Percentiles rank a stretch among this genome's conserved stretches.
Conservation (phyloP, 352 stramenopile genomes). For the Phytopythium vexans region DNA sequence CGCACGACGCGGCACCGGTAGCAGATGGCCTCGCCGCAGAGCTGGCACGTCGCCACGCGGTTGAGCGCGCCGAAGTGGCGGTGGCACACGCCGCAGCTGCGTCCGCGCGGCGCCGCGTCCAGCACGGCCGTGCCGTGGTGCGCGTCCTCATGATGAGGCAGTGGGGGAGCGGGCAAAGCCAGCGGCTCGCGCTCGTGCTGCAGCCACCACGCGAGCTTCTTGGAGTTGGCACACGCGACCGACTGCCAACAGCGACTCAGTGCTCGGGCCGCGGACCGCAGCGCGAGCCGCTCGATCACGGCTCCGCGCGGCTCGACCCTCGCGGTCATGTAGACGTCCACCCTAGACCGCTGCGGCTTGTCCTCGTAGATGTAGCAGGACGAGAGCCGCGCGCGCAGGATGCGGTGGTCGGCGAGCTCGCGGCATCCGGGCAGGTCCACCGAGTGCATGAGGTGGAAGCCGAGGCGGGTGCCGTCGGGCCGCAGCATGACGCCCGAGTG, state of each 20-base stretch:
- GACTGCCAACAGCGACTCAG: slow-evolving; percentile 69
- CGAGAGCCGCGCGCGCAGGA: slow-evolving; percentile 39
- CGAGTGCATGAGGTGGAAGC: slow-evolving; percentile 42
- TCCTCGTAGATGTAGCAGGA: slow-evolving; percentile 34
- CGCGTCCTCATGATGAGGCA: no score
- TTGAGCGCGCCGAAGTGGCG: slow-evolving; percentile 25
- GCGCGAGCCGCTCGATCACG: slow-evolving; percentile 36
- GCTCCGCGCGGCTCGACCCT: slow-evolving; percentile 39
- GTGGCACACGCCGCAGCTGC: slow-evolving; percentile 31
- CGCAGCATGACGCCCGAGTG: slow-evolving; percentile 21
- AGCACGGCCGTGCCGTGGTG: slow-evolving; percentile 2
- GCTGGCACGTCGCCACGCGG: slow-evolving; percentile 32
- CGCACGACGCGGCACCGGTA: slow-evolving; percentile 36
- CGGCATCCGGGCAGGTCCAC: slow-evolving; percentile 34
- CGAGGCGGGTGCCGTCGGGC: slow-evolving; percentile 23
- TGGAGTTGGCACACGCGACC: slow-evolving; percentile 59
- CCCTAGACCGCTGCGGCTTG: slow-evolving; percentile 1
- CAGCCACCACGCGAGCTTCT: slow-evolving; percentile 61
- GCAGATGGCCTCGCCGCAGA: slow-evolving; percentile 44
- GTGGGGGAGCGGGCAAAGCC: no score
- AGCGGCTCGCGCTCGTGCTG: slow-evolving; percentile 26
- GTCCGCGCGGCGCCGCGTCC: slow-evolving; percentile 3
- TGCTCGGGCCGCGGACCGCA: slow-evolving; percentile 32
- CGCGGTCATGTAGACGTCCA: slow-evolving; percentile 46
- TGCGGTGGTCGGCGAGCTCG: slow-evolving; percentile 21